Conservation (phyloP, 805 yeast genomes). For the Candida railenensis region DNA sequence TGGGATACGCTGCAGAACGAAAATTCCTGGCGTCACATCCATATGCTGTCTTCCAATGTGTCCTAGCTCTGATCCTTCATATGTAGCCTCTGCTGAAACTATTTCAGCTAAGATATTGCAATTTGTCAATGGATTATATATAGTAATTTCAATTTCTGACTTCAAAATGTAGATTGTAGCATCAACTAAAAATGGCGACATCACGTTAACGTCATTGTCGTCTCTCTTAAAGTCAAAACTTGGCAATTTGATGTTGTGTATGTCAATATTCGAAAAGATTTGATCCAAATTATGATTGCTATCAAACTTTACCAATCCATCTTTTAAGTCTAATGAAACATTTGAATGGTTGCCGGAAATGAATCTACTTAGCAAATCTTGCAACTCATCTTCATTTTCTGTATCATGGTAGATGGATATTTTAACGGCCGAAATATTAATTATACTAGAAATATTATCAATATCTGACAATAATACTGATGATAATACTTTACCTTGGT, state of each 20-base stretch:
- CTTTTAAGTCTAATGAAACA: conserved; percentile 24
- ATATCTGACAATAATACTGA: neutral
- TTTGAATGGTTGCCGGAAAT: conserved; percentile 35
- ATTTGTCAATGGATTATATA: conserved; percentile 55
- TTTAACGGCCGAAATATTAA: neutral
- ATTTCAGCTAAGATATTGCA: conserved; percentile 42
- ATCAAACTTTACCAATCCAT: conserved; percentile 20
- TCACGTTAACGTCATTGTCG: conserved; percentile 3
- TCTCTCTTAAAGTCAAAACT: conserved; percentile 28
- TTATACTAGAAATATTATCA: neutral
- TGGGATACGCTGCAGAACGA: conserved; percentile 50
- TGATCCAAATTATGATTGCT: conserved; percentile 10
- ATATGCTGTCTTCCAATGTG: conserved; percentile 38
- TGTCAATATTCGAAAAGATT: conserved; percentile 17
- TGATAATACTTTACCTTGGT: conserved; percentile 6
- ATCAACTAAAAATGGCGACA: conserved; percentile 43
- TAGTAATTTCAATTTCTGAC: conserved; percentile 52
- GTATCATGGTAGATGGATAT: neutral
- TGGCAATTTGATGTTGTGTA: conserved; percentile 22
- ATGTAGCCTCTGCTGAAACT: conserved; percentile 46
- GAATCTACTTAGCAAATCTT: conserved; percentile 34
- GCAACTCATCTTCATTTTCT: conserved; percentile 16
- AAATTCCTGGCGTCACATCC: conserved; percentile 52
- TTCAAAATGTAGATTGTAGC: conserved; percentile 55
- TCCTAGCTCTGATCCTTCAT: conserved; percentile 48